Conservation (phyloP, 306 rosid genomes). For the Fragaria nilgerrensis region DNA sequence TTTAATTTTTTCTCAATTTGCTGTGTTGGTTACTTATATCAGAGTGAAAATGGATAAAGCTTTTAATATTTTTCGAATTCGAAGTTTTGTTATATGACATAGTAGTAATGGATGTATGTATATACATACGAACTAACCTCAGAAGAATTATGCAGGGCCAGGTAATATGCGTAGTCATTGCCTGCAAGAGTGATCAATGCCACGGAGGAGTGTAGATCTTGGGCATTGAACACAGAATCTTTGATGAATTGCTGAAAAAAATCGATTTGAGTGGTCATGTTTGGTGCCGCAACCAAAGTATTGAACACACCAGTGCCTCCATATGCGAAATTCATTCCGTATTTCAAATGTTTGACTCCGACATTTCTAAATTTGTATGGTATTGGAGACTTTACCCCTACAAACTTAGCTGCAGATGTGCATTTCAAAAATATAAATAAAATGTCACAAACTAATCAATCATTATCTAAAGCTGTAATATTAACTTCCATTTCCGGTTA, state of each 20-base stretch:
- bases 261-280: conserved; percentile 82
- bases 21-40: not conserved
- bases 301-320: conserved; percentile 88
- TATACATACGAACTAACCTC: conserved; percentile 31
- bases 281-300: conserved; percentile 51
- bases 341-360: conserved; percentile 36
- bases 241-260: conserved; percentile 37
- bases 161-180: conserved; percentile 59
- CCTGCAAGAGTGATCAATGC: conserved; percentile 77
- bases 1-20: not conserved
- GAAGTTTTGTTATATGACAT: not conserved
- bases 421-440: not conserved
- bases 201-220: conserved; percentile 48
- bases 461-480: not conserved
- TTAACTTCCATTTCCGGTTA: not conserved
- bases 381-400: conserved; percentile 71
- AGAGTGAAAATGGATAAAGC: not conserved
- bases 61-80: too few relatives aligned
- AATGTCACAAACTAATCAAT: not conserved
- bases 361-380: conserved; percentile 60
- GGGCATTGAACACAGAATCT: conserved; percentile 27
- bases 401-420: conserved; percentile 49
- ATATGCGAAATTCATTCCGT: conserved; percentile 83
- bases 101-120: not conserved
- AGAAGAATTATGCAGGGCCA: conserved; percentile 36